Evolutionary conservation across 1,284 basidiomycete species (phyloP).

Genomic region (Albatrellus sp.): DNA sequence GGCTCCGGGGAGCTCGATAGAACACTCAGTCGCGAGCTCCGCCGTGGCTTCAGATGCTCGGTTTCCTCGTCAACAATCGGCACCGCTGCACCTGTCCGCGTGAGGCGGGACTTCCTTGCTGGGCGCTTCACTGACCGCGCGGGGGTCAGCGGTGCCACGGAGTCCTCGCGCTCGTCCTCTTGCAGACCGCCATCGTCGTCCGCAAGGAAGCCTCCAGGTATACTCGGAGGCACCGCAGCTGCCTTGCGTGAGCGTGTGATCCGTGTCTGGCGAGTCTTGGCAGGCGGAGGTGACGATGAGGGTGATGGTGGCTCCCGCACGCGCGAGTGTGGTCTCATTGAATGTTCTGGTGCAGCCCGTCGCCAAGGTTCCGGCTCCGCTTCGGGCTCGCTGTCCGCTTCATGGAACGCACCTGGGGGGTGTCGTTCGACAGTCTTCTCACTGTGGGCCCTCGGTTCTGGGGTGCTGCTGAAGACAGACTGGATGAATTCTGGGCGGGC

Average conservation of each 20-base stretch:
- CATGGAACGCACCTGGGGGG: constrained; percentile 2
- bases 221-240: constrained; percentile 16
- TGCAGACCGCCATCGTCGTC: constrained; percentile 23
- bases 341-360: not conserved
- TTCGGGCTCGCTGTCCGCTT: not conserved
- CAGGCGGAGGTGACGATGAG: constrained; percentile 8
- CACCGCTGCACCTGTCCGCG: constrained; percentile 11
- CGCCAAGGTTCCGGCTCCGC: constrained; percentile 3
- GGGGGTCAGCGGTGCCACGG: constrained; percentile 37
- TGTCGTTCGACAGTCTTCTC: not conserved
- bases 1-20: constrained; percentile 11
- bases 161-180: constrained; percentile 29
- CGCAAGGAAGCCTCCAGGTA: constrained; percentile 45
- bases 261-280: constrained; percentile 10
- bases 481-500: not conserved
- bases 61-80: constrained; percentile 8
- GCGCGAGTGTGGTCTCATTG: not conserved
- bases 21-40: constrained; percentile 11
- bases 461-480: not conserved
- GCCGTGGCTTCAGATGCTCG: constrained; percentile 3
- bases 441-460: not conserved
- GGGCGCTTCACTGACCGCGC: constrained; percentile 18
- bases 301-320: constrained; percentile 7
- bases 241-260: constrained; percentile 11
- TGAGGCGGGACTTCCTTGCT: constrained; percentile 14